Conservation (phyloP, 352 stramenopile genomes). For the Globisporangium nodosum region DNA sequence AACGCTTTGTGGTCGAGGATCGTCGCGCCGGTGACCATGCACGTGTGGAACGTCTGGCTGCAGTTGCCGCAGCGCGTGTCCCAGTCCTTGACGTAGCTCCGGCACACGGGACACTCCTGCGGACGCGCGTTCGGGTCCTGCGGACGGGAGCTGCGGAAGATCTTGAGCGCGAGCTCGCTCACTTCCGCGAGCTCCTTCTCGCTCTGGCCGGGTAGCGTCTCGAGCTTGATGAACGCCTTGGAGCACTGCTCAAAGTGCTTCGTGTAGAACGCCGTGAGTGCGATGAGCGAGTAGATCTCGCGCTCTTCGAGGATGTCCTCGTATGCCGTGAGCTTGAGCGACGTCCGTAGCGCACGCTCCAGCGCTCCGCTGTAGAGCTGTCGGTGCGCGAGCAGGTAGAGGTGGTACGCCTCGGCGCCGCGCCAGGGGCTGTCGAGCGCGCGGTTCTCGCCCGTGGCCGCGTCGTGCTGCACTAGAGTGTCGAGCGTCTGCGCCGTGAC, state of each 20-base stretch:
- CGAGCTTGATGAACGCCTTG: slow-evolving; percentile 90
- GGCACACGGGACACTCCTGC: slow-evolving; percentile 75
- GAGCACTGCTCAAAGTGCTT: slow-evolving; percentile 90
- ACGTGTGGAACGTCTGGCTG: slow-evolving; percentile 60
- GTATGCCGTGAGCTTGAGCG: slow-evolving; percentile 84
- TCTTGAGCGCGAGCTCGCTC: slow-evolving; percentile 74
- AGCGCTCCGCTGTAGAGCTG: slow-evolving; percentile 88
- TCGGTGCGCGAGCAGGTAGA: slow-evolving; percentile 90
- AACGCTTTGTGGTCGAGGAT: slow-evolving; percentile 74
- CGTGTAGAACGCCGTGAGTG: slow-evolving; percentile 88
- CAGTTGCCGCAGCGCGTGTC: slow-evolving; percentile 80
- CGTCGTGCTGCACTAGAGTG: slow-evolving; percentile 87
- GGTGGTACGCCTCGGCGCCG: slow-evolving; percentile 91
- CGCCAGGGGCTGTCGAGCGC: slow-evolving; percentile 92
- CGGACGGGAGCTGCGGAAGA: slow-evolving; percentile 77
- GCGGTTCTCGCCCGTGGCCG: slow-evolving; percentile 72
- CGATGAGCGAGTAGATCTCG: slow-evolving; percentile 93
- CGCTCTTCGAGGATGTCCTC: slow-evolving; percentile 90
- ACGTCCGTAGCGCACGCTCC: slow-evolving; percentile 79
- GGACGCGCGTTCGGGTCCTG: slow-evolving; percentile 77
- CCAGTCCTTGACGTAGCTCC: slow-evolving; percentile 83
- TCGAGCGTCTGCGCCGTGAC: slow-evolving; percentile 89
- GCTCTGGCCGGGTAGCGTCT: slow-evolving; percentile 61
- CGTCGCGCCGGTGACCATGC: slow-evolving; percentile 71
- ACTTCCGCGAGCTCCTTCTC: slow-evolving; percentile 59